phyloP scores from a whole-genome alignment of 768 basidiomycete genomes.

The Gyrodon lividus region DNA sequence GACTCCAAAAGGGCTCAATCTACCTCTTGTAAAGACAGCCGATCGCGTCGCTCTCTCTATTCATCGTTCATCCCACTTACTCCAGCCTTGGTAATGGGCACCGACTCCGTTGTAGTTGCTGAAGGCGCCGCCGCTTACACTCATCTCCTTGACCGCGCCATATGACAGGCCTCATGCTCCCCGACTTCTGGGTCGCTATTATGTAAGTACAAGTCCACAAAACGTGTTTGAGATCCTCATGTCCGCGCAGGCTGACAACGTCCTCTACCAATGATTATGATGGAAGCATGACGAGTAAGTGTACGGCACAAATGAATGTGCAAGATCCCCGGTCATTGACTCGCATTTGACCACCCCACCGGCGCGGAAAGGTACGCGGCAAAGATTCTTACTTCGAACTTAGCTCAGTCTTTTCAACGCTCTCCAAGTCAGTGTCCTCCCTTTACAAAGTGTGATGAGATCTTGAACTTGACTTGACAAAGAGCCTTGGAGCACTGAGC shows the following conservation, averaged over 20 bases:
- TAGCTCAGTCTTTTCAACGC: conserved; percentile 38
- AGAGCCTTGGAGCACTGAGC: conserved; percentile 40
- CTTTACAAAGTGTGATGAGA: not conserved
- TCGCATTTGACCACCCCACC: conserved; percentile 29
- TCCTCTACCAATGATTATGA: conserved; percentile 40
- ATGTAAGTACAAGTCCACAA: conserved; percentile 39
- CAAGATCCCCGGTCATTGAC: not conserved
- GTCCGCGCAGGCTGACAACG: conserved; percentile 30
- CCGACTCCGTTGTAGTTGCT: conserved; percentile 43
- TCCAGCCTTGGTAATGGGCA: conserved; percentile 47
- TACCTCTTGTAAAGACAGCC: conserved; percentile 1
- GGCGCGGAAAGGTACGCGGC: conserved; percentile 27
- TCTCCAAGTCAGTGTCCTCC: conserved; percentile 32
- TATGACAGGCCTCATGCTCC: conserved; percentile 46
- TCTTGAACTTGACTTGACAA: not conserved
- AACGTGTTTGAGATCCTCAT: not conserved
- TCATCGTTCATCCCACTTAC: not conserved
- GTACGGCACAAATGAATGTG: too few species aligned
- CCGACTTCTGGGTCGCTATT: conserved; percentile 65
- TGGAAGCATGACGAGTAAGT: conserved; percentile 42
- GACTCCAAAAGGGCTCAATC: not conserved
- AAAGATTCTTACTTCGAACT: not conserved
- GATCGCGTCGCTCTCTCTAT: not conserved
- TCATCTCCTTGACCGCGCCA: conserved; percentile 48
- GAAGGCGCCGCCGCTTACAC: conserved; percentile 39